Conservation (phyloP, 176 grass and related monocot genomes). For the Bolboschoenus planiculmis region DNA sequence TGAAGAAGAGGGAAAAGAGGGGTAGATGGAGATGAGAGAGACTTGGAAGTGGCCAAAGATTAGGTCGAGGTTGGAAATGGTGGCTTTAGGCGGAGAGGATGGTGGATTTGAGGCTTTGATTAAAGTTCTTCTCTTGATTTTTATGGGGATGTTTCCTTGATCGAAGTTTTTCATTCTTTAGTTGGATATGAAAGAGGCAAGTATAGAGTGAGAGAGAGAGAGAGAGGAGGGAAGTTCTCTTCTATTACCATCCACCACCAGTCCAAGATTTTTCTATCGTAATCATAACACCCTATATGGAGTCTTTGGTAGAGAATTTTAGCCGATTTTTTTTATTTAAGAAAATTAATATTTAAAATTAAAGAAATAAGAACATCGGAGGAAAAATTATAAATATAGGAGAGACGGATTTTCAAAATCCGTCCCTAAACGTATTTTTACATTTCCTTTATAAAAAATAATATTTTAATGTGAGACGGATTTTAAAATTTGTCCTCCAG, state of each 20-base stretch:
- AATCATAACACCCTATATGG: neutral
- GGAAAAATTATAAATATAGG: no score
- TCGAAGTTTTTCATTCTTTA: neutral
- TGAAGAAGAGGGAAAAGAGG: neutral
- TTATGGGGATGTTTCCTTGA: neutral
- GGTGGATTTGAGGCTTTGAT: conserved; percentile 23
- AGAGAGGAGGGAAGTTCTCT: neutral
- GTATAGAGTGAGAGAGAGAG: neutral
- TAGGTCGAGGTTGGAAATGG: conserved; percentile 34
- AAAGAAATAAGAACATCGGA: no score
- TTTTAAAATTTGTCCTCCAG: no score
- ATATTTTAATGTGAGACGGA: no score
- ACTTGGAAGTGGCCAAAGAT: neutral
- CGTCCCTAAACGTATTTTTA: no score
- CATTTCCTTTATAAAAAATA: no score
- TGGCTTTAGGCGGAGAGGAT: neutral
- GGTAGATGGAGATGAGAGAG: conserved; percentile 27
- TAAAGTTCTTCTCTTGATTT: neutral
- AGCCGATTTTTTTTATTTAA: no score
- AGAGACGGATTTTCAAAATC: no score
- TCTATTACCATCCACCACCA: neutral
- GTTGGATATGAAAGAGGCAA: neutral
- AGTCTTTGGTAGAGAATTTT: no score
- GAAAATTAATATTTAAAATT: no score
- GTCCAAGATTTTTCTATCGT: neutral